phyloP scores from a whole-genome alignment of 2,329 filamentous ascomycete genomes.

The Ceratocystis lukuohia region DNA sequence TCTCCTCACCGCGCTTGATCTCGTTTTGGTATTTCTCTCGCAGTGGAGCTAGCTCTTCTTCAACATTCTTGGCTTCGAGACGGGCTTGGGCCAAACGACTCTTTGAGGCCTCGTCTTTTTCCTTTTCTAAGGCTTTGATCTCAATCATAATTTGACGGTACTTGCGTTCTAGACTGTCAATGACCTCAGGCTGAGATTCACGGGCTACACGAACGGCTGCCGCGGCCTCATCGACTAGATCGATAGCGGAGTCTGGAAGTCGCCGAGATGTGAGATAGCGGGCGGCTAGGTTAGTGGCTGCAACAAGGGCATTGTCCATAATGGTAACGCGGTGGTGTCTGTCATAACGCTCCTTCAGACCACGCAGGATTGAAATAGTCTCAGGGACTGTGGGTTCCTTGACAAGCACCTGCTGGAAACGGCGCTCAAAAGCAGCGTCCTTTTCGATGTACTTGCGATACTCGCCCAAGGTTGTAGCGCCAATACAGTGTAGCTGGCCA shows the following conservation, averaged over 20 bases:
- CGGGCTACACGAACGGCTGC: constrained; percentile 91
- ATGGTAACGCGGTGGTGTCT: constrained; percentile 97
- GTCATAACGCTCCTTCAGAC: constrained; percentile 95
- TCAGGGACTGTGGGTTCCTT: constrained; percentile 83
- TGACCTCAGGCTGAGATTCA: constrained; percentile 89
- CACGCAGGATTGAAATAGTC: constrained; percentile 95
- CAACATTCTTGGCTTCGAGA: constrained; percentile 83
- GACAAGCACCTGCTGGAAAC: constrained; percentile 95
- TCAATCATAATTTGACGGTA: constrained; percentile 89
- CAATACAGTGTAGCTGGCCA: constrained; percentile 94
- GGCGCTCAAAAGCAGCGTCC: constrained; percentile 91
- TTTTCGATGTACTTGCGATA: constrained; percentile 99
- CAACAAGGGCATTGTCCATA: constrained; percentile 81
- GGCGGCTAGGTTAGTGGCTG: constrained; percentile 79
- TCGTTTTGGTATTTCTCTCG: constrained; percentile 93
- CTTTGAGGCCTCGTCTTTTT: constrained; percentile 88
- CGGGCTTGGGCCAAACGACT: constrained; percentile 68
- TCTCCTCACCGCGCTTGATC: constrained; percentile 77
- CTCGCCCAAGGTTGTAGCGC: constrained; percentile 85
- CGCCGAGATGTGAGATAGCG: constrained; percentile 84
- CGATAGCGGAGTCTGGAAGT: constrained; percentile 90
- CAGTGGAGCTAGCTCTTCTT: constrained; percentile 82
- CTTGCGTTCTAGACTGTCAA: constrained; percentile 86
- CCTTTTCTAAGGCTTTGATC: constrained; percentile 84
- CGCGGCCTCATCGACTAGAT: constrained; percentile 89